These are phyloP conservation scores for Pestalotiopsis sp. DNA, from an alignment of 2,329 filamentous ascomycete genomes.

Conservation along the genomic window DNA sequence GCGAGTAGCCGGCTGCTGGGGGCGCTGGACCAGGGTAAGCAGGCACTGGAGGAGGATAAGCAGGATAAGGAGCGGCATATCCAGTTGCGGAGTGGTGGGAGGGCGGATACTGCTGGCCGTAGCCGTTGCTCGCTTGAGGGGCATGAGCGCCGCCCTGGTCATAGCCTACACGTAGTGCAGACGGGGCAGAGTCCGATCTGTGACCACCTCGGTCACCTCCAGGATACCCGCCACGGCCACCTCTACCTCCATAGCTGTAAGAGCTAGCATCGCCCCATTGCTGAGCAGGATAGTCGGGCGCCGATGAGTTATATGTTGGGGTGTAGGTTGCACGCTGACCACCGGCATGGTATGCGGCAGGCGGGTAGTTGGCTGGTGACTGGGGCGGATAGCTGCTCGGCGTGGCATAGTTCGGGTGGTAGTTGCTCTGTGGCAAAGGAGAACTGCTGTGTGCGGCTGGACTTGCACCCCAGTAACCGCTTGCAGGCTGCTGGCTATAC, in stretches of 20 bases:
- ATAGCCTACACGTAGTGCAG: conserved; percentile 33
- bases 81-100: conserved; percentile 40
- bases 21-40: conserved; percentile 28
- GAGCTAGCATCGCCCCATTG: conserved; percentile 43
- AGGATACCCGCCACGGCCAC: conserved; percentile 45
- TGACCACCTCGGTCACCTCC: conserved; percentile 44
- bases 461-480: conserved; percentile 32
- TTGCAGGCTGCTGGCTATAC: conserved; percentile 29
- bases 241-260: conserved; percentile 32
- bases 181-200: conserved; percentile 27
- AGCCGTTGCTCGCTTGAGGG: conserved; percentile 36
- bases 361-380: conserved; percentile 39
- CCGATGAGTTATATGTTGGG: conserved; percentile 41
- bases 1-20: conserved; percentile 20
- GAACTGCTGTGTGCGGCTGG: conserved; percentile 31
- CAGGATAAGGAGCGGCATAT: conserved; percentile 31
- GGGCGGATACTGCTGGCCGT: conserved; percentile 43
- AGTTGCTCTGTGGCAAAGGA: conserved; percentile 44
- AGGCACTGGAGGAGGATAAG: conserved; percentile 42
- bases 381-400: conserved; percentile 50
- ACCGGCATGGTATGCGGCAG: conserved; percentile 33
- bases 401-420: conserved; percentile 61
- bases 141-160: conserved; percentile 27
- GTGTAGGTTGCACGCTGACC: conserved; percentile 36
- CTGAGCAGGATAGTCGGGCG: conserved; percentile 41